Evolutionary conservation across 805 yeast species (phyloP).

Genomic region (Metschnikowia amazonensis): DNA sequence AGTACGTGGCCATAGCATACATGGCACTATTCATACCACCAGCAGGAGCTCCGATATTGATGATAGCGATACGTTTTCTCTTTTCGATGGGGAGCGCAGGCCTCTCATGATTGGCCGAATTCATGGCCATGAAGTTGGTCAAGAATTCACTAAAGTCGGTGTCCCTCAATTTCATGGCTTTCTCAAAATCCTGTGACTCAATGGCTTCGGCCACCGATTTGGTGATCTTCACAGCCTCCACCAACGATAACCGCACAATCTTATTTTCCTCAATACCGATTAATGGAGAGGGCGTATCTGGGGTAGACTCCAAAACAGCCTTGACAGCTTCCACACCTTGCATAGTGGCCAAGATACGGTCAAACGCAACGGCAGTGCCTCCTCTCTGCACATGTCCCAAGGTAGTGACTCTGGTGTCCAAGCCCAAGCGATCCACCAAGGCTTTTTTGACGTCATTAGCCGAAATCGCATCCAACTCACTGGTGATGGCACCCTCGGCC

Average conservation of each 20-base stretch:
- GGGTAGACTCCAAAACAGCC: slow-evolving; percentile 65
- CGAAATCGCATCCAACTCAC: slow-evolving; percentile 63
- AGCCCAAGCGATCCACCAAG: slow-evolving; percentile 55
- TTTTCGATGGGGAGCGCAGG: slow-evolving; percentile 48
- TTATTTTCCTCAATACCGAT: slow-evolving; percentile 71
- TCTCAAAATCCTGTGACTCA: slow-evolving; percentile 58
- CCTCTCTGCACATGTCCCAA: slow-evolving; percentile 83
- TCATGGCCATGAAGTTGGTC: slow-evolving; percentile 53
- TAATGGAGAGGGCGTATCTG: slow-evolving; percentile 75
- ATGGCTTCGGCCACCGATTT: slow-evolving; percentile 71
- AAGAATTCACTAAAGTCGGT: slow-evolving; percentile 65
- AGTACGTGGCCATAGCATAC: slow-evolving; percentile 84
- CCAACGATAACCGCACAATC: slow-evolving; percentile 61
- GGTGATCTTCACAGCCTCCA: slow-evolving; percentile 70
- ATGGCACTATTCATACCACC: slow-evolving; percentile 94
- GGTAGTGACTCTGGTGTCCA: slow-evolving; percentile 75
- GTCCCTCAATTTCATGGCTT: slow-evolving; percentile 69
- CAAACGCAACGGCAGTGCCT: slow-evolving; percentile 76
- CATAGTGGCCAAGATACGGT: slow-evolving; percentile 66
- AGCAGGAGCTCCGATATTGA: slow-evolving; percentile 96
- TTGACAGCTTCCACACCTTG: slow-evolving; percentile 83
- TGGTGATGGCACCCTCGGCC: slow-evolving; percentile 80
- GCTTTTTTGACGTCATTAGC: slow-evolving; percentile 63
- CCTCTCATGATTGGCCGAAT: slow-evolving; percentile 38
- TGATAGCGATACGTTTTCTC: slow-evolving; percentile 72